Conservation (phyloP, 2,329 filamentous ascomycete genomes). For the Diaporthe citri region DNA sequence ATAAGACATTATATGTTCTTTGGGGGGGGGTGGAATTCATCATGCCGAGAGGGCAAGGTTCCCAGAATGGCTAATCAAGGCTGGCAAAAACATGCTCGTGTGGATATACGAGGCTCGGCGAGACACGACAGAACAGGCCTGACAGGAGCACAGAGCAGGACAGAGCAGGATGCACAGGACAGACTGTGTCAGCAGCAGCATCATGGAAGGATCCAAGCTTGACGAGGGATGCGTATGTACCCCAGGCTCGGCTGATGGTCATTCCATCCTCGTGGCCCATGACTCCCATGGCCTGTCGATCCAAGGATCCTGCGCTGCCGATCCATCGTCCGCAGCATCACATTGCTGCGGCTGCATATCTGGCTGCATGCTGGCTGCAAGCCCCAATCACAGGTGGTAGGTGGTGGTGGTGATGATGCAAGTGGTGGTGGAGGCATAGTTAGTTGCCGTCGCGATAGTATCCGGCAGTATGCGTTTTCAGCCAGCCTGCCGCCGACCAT, state of each 20-base stretch:
- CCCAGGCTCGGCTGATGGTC: conserved; percentile 29
- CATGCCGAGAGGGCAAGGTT: conserved; percentile 18
- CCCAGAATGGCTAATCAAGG: conserved; percentile 18
- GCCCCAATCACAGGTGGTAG: conserved; percentile 13
- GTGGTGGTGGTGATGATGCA: neutral
- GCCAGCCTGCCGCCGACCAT: conserved; percentile 1
- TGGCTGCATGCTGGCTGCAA: conserved; percentile 27
- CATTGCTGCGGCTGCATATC: conserved; percentile 12
- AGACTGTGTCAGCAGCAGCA: neutral
- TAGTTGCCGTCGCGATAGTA: neutral
- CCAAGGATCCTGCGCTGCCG: conserved; percentile 26
- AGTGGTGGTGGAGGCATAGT: neutral
- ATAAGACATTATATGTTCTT: too few species aligned
- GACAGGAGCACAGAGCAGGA: neutral
- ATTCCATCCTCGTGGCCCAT: conserved; percentile 27
- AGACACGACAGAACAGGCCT: neutral
- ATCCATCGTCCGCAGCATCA: conserved; percentile 28
- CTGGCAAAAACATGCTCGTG: conserved; percentile 31
- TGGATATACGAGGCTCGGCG: conserved; percentile 25
- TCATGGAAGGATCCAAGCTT: conserved; percentile 25
- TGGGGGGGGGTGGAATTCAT: too few species aligned
- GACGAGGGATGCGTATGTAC: conserved; percentile 19
- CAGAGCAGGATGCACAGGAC: neutral
- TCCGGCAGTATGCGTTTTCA: conserved; percentile 1
- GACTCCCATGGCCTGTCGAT: conserved; percentile 23